A percentile compares a stretch with the other conserved stretches of the same genome.
phyloP scores from a whole-genome alignment of 192 early-diverging fungal species.

The Kappamyces sp. region DNA sequence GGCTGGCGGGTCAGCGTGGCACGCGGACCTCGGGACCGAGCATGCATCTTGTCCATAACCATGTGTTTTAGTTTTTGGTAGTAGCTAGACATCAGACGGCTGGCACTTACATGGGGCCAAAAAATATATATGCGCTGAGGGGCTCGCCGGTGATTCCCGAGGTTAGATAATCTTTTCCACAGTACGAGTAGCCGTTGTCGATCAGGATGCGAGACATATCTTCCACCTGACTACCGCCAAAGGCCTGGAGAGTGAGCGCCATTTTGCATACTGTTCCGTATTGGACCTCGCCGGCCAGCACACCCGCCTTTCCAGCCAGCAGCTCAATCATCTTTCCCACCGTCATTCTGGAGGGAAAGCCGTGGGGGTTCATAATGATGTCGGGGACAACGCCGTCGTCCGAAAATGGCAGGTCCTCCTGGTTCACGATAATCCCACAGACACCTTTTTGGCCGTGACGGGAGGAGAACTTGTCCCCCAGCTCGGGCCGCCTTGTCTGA shows the following conservation, averaged over 20 bases:
- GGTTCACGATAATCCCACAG: conserved; percentile 91
- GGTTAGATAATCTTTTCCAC: conserved; percentile 94
- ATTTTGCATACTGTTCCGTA: conserved; percentile 72
- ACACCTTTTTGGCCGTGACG: conserved; percentile 98
- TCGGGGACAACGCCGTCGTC: conserved; percentile 87
- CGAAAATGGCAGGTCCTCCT: conserved; percentile 96
- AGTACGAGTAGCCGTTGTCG: conserved; percentile 90
- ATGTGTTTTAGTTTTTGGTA: conserved; percentile 99
- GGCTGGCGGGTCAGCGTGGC: conserved; percentile 90
- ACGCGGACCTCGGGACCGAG: conserved; percentile 85
- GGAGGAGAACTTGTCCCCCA: conserved; percentile 98
- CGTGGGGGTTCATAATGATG: conserved; percentile 99
- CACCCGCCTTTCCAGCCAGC: conserved; percentile 91
- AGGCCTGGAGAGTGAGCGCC: conserved; percentile 30
- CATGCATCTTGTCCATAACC: conserved; percentile 99
- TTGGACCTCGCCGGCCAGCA: conserved; percentile 82
- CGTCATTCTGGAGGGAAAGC: conserved; percentile 98
- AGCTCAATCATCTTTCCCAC: conserved; percentile 99
- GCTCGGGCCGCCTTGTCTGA: conserved; percentile 89
- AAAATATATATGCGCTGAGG: conserved; percentile 91
- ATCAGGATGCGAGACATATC: conserved; percentile 93
- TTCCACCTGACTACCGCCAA: conserved; percentile 90
- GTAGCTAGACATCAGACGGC: conserved; percentile 31
- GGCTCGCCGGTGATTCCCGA: conserved; percentile 82
- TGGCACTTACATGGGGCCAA: conserved; percentile 66